Percentiles rank a stretch among this genome's conserved stretches.
These are phyloP conservation scores for Phialocephala sp. DNA, from an alignment of 2,329 filamentous ascomycete genomes.

Conservation along the genomic window DNA sequence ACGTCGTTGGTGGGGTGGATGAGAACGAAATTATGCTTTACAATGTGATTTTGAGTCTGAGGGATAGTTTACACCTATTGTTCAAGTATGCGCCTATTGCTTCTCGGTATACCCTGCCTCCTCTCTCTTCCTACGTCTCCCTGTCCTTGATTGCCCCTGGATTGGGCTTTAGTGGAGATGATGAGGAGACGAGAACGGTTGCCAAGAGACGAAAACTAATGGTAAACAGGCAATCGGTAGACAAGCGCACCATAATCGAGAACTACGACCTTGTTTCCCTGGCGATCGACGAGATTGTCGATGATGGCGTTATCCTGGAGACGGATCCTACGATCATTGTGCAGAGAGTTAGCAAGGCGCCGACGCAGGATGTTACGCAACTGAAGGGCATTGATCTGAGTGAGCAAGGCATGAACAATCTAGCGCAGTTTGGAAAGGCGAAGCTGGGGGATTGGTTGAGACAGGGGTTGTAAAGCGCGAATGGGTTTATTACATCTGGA, in stretches of 20 bases:
- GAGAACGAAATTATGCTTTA: constrained; percentile 98
- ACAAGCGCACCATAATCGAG: constrained; percentile 97
- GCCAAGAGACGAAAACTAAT: neutral
- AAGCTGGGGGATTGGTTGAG: constrained; percentile 90
- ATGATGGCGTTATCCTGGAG: constrained; percentile 96
- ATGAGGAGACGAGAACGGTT: neutral
- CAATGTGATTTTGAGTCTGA: constrained; percentile 88
- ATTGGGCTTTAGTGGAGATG: neutral
- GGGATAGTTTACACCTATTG: constrained; percentile 87
- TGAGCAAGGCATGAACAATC: constrained; percentile 92
- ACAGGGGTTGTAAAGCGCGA: constrained; percentile 70
- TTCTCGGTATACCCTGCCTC: neutral
- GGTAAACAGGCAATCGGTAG: constrained; percentile 78
- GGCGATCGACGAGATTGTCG: constrained; percentile 92
- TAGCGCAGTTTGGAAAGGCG: constrained; percentile 91
- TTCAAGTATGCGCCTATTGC: constrained; percentile 72
- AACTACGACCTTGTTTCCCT: constrained; percentile 97
- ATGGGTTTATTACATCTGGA: neutral
- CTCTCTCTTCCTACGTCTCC: neutral
- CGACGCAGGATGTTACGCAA: constrained; percentile 83
- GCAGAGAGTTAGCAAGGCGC: constrained; percentile 89
- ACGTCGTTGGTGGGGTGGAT: constrained; percentile 87
- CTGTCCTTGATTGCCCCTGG: neutral
- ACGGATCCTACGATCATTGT: constrained; percentile 95
- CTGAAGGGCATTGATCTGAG: constrained; percentile 94